Evolutionary conservation across 129 eudicot species (phyloP).

Genomic region (Calendula officinalis): DNA sequence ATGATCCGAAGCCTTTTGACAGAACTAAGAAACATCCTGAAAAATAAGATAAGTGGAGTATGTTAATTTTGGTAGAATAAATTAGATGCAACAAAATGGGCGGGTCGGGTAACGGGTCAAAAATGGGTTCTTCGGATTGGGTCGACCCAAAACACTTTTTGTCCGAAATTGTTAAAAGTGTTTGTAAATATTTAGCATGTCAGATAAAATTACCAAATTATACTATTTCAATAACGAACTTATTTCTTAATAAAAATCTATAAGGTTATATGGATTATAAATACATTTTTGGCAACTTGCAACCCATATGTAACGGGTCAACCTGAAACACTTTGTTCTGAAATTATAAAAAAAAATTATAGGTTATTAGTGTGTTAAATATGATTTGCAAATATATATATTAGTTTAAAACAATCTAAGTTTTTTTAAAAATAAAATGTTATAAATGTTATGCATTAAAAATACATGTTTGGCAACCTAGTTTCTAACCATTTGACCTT

Average conservation of each 20-base stretch:
- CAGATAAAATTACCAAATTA: too few relatives aligned
- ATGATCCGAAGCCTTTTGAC: slow-evolving; percentile 91
- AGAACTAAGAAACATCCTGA: slow-evolving; percentile 86
- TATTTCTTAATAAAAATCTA: too few relatives aligned
- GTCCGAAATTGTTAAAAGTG: too few relatives aligned
- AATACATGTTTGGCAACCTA: background rate
- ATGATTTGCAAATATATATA: background rate
- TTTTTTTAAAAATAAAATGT: too few relatives aligned
- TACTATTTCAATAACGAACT: too few relatives aligned
- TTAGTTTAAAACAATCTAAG: too few relatives aligned
- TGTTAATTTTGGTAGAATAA: slow-evolving; percentile 8
- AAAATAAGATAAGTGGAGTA: slow-evolving; percentile 21
- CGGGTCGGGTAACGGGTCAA: background rate
- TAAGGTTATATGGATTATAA: too few relatives aligned
- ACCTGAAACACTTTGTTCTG: background rate
- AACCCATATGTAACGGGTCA: too few relatives aligned
- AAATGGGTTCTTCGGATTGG: slow-evolving; percentile 1
- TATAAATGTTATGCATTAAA: background rate
- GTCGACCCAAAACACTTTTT: background rate
- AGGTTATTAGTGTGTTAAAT: background rate
- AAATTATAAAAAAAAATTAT: too few relatives aligned
- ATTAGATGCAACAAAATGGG: background rate
- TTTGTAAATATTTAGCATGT: too few relatives aligned
- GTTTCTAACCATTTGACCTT: too few relatives aligned
- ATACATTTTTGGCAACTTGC: too few relatives aligned